A percentile compares a stretch with the other conserved stretches of the same genome.
Evolutionary conservation across 192 early-diverging fungal genomes (phyloP).

Genomic region (Backusella tuberculispora): DNA sequence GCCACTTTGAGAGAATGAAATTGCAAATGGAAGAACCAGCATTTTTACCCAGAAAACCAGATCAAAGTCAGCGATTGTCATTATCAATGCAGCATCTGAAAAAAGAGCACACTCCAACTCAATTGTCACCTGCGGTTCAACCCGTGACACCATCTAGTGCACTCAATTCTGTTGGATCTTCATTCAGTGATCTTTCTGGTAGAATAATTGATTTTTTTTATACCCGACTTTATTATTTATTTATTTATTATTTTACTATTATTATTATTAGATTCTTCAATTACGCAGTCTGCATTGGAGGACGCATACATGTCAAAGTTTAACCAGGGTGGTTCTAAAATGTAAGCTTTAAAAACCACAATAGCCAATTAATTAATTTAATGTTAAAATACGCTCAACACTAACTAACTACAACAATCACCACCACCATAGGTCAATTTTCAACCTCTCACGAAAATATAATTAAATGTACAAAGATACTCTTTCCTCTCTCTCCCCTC

Average conservation of each 20-base stretch:
- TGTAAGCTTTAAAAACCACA: constrained; percentile 37
- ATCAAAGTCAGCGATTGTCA: not conserved
- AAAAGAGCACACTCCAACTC: not conserved
- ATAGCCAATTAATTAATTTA: not conserved
- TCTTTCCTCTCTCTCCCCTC: not conserved
- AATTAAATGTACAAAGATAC: constrained; percentile 22
- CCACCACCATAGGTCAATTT: constrained; percentile 20
- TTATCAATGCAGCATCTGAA: constrained; percentile 16
- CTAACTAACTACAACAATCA: not conserved
- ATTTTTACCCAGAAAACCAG: not conserved
- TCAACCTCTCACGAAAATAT: constrained; percentile 26
- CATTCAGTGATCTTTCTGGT: constrained; percentile 55
- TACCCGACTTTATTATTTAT: not conserved
- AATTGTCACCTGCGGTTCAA: not conserved
- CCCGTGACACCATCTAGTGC: not conserved
- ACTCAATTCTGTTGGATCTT: constrained; percentile 47
- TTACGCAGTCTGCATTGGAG: constrained; percentile 58
- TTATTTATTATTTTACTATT: not conserved
- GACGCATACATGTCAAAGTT: constrained; percentile 58
- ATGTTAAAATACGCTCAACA: too few relatives aligned
- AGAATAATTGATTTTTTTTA: not conserved
- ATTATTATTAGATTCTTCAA: constrained; percentile 50
- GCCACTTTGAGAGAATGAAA: constrained; percentile 22
- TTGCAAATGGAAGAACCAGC: constrained; percentile 26
- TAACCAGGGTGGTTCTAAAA: constrained; percentile 49